phyloP scores from a whole-genome alignment of 306 rosid genomes.

The Cicer chorassanicum region DNA sequence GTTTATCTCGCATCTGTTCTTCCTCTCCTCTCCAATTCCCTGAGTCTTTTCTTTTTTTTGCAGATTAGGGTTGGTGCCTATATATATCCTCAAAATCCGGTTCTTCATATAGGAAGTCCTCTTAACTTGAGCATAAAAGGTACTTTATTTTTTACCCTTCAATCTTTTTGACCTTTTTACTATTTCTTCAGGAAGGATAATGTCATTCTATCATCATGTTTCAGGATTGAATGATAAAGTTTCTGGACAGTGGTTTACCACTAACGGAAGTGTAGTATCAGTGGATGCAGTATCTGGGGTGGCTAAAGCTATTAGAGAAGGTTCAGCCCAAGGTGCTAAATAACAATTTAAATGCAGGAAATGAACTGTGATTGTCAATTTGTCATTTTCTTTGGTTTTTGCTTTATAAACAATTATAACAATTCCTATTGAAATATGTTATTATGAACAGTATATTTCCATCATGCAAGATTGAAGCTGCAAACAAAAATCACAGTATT shows the following conservation, averaged over 20 bases:
- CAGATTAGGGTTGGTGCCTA: slow-evolving; percentile 90
- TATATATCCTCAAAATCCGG: slow-evolving; percentile 83
- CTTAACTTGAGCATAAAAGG: slow-evolving; percentile 85
- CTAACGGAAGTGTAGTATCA: slow-evolving; percentile 73
- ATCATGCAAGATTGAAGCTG: slow-evolving; percentile 64
- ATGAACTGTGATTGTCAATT: slow-evolving; percentile 36
- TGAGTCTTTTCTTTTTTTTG: slow-evolving; percentile 4
- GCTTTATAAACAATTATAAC: slow-evolving; percentile 32
- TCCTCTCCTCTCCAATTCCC: not conserved
- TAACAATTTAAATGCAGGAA: slow-evolving; percentile 39
- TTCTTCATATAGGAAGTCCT: slow-evolving; percentile 68
- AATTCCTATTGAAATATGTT: slow-evolving; percentile 39
- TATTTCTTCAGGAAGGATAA: slow-evolving; percentile 24
- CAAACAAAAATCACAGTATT: slow-evolving; percentile 69
- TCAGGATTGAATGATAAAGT: slow-evolving; percentile 72
- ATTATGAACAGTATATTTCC: slow-evolving; percentile 69
- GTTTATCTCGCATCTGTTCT: slow-evolving; percentile 9
- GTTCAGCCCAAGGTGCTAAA: slow-evolving; percentile 80
- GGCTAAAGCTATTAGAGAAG: slow-evolving; percentile 80
- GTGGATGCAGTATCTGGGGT: slow-evolving; percentile 66
- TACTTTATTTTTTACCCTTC: slow-evolving; percentile 25
- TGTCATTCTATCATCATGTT: slow-evolving; percentile 40
- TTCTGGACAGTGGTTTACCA: slow-evolving; percentile 78
- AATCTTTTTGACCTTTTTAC: slow-evolving; percentile 5
- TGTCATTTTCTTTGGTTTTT: slow-evolving; percentile 32